Evolutionary conservation across 2,329 filamentous ascomycete genomes (phyloP).

Genomic region (Moelleriella libera): DNA sequence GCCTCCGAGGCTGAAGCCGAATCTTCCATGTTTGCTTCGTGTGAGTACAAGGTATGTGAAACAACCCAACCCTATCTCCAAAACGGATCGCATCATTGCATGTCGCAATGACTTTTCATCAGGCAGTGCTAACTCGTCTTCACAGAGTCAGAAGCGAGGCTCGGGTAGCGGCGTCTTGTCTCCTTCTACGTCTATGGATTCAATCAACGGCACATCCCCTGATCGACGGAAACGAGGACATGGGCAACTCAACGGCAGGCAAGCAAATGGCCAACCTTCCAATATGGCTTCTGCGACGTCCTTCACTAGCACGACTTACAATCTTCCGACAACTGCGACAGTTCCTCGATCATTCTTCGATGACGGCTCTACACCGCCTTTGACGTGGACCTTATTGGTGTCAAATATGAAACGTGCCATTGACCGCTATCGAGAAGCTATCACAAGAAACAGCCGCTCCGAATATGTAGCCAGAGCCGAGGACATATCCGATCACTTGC

Average conservation of each 20-base stretch:
- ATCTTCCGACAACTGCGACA: constrained; percentile 40
- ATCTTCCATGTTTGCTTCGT: constrained; percentile 50
- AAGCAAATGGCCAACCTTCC: constrained; percentile 26
- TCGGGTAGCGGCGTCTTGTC: constrained; percentile 62
- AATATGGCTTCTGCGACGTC: constrained; percentile 46
- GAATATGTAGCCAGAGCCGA: constrained; percentile 93
- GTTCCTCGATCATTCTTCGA: constrained; percentile 82
- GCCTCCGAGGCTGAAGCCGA: constrained; percentile 75
- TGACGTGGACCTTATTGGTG: constrained; percentile 83
- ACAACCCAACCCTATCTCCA: too few relatives aligned
- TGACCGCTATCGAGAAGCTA: constrained; percentile 80
- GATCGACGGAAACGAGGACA: constrained; percentile 43
- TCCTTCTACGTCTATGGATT: constrained; percentile 83
- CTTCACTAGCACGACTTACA: constrained; percentile 45
- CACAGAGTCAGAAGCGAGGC: constrained; percentile 45
- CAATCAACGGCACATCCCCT: constrained; percentile 58
- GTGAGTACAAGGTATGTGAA: constrained; percentile 49
- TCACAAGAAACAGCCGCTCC: constrained; percentile 66
- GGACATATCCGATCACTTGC: constrained; percentile 92
- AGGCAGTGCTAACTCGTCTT: background rate
- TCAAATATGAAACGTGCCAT: constrained; percentile 88
- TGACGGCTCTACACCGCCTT: constrained; percentile 61
- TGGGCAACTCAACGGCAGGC: constrained; percentile 27
- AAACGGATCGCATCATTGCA: too few relatives aligned
- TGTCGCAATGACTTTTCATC: too few relatives aligned